Conservation (phyloP, 1,284 basidiomycete genomes). For the Apiotrichum brassicae region DNA sequence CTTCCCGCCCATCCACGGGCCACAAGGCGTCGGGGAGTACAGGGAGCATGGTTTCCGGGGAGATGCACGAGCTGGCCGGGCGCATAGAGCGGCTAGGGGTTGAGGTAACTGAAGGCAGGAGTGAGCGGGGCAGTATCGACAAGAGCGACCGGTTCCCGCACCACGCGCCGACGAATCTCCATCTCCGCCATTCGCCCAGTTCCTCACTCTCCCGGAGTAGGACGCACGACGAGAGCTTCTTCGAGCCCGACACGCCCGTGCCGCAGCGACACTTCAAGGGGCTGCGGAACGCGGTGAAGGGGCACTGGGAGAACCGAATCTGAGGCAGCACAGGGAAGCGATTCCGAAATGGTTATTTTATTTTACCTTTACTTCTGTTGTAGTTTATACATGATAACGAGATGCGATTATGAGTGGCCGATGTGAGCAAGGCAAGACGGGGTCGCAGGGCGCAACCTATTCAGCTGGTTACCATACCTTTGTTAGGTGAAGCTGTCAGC, state of each 20-base stretch:
- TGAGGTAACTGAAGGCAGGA: background rate
- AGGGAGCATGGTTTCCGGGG: too few species aligned
- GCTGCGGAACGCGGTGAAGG: background rate
- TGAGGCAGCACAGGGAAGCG: background rate
- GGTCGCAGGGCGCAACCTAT: too few species aligned
- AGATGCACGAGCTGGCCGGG: background rate
- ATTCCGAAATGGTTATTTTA: background rate
- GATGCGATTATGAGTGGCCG: too few species aligned
- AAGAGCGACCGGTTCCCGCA: background rate
- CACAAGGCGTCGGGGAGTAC: background rate
- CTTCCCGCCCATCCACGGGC: background rate
- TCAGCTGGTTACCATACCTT: too few species aligned
- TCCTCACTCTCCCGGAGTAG: background rate
- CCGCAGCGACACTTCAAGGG: background rate
- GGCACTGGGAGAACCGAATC: background rate
- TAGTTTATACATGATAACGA: too few species aligned
- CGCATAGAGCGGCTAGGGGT: background rate
- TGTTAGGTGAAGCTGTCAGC: too few species aligned
- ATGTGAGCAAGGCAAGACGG: too few species aligned
- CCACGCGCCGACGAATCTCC: background rate
- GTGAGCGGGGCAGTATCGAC: too few species aligned
- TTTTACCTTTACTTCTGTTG: too few species aligned
- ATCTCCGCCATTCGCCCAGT: background rate
- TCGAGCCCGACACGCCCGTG: slow-evolving; percentile 1
- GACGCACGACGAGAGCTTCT: background rate